phyloP scores from a whole-genome alignment of 495 filamentous ascomycete genomes.

The Trichoderma orchidacearum region DNA sequence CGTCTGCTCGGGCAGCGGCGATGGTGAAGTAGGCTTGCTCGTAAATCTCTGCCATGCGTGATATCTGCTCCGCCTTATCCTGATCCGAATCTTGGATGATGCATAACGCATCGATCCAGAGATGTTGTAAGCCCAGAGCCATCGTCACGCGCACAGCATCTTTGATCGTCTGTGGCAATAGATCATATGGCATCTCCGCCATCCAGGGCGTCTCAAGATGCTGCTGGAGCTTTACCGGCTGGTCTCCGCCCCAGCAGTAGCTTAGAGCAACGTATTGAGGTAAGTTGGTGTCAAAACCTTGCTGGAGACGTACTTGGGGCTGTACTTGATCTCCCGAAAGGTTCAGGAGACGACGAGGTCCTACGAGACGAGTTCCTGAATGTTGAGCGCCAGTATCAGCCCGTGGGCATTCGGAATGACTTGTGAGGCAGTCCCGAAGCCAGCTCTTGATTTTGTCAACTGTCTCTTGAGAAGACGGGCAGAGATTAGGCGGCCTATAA shows the following conservation, averaged over 20 bases:
- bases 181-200: neutral
- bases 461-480: neutral
- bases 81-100: slow-evolving; percentile 12
- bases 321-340: neutral
- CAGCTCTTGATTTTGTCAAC: neutral
- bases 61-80: slow-evolving; percentile 6
- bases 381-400: too few relatives aligned
- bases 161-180: slow-evolving; percentile 2
- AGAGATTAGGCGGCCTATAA: neutral
- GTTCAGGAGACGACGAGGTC: neutral
- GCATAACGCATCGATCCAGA: slow-evolving; percentile 16
- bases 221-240: neutral
- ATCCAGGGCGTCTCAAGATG: neutral
- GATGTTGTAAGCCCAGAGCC: slow-evolving; percentile 6
- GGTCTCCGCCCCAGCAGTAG: slow-evolving; percentile 3
- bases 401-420: neutral
- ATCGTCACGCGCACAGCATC: slow-evolving; percentile 2
- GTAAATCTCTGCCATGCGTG: slow-evolving; percentile 11
- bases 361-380: too few relatives aligned
- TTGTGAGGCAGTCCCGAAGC: neutral
- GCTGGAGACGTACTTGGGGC: neutral
- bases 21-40: slow-evolving; percentile 1
- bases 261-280: slow-evolving; percentile 2
- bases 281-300: neutral
- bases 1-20: slow-evolving; percentile 3